These are phyloP conservation scores for Calonectria montana DNA, from an alignment of 2,329 filamentous ascomycete genomes.

Conservation along the genomic window DNA sequence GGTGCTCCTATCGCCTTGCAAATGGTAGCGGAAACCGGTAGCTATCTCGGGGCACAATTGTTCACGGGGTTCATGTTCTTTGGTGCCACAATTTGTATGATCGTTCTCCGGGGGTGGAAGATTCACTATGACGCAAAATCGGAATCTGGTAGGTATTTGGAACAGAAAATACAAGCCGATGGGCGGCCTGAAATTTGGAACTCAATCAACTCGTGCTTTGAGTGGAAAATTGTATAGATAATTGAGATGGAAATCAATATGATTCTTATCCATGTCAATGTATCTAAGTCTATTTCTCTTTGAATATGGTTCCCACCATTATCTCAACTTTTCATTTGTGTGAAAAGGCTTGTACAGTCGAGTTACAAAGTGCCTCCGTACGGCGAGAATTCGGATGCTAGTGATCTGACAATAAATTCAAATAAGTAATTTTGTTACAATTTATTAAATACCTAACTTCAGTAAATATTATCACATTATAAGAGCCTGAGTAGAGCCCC, in stretches of 20 bases:
- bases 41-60: conserved; percentile 65
- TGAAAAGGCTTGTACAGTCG: too few species aligned
- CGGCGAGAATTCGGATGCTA: too few species aligned
- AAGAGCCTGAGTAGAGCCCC: conserved; percentile 8
- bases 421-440: too few species aligned
- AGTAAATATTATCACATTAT: not conserved
- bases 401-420: too few species aligned
- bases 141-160: too few species aligned
- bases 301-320: too few species aligned
- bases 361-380: too few species aligned
- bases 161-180: not conserved
- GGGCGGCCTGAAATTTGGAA: too few species aligned
- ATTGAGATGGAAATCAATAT: too few species aligned
- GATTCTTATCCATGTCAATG: too few species aligned
- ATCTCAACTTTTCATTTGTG: too few species aligned
- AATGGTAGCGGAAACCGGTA: conserved; percentile 57
- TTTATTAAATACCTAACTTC: not conserved
- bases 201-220: not conserved
- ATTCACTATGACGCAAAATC: conserved; percentile 26
- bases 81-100: conserved; percentile 52
- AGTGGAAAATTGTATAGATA: not conserved
- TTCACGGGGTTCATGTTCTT: conserved; percentile 73
- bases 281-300: too few species aligned
- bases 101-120: conserved; percentile 52
- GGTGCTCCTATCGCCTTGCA: conserved; percentile 72